A percentile compares a stretch with the other conserved stretches of the same genome.
phyloP scores from a whole-genome alignment of 2,329 filamentous ascomycete species.

The Didymella pomorum region DNA sequence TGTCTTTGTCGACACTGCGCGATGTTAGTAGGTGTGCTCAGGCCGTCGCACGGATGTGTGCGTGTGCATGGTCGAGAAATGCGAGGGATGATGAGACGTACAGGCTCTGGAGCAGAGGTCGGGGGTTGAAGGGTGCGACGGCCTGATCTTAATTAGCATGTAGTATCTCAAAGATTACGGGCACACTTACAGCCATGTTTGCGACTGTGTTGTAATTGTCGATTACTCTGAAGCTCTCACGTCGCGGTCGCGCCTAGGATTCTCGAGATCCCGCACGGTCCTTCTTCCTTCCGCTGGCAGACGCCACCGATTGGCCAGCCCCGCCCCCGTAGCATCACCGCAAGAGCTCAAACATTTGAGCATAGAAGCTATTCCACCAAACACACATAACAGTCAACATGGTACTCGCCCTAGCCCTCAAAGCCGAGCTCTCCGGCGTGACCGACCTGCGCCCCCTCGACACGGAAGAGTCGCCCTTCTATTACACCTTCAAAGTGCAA shows the following conservation, averaged over 20 bases:
- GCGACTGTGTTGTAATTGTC: conserved; percentile 19
- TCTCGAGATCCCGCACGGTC: conserved; percentile 9
- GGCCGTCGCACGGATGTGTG: background rate
- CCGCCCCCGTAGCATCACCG: conserved; percentile 12
- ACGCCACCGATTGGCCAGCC: conserved; percentile 10
- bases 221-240: background rate
- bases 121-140: conserved; percentile 91
- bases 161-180: background rate
- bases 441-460: conserved; percentile 89
- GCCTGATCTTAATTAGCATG: conserved; percentile 33
- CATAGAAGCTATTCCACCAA: background rate
- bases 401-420: conserved; percentile 51
- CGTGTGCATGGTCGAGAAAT: background rate
- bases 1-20: conserved; percentile 81
- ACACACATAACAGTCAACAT: conserved; percentile 25
- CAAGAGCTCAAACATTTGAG: background rate
- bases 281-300: background rate
- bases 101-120: conserved; percentile 94
- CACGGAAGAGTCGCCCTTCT: conserved; percentile 82
- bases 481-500: conserved; percentile 97
- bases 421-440: conserved; percentile 64
- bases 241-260: conserved; percentile 21
- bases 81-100: conserved; percentile 56
- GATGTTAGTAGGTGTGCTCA: conserved; percentile 18
- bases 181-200: conserved; percentile 51